Evolutionary conservation across 2,329 filamentous ascomycete genomes (phyloP).

Genomic region (Nigrospora oryzae): DNA sequence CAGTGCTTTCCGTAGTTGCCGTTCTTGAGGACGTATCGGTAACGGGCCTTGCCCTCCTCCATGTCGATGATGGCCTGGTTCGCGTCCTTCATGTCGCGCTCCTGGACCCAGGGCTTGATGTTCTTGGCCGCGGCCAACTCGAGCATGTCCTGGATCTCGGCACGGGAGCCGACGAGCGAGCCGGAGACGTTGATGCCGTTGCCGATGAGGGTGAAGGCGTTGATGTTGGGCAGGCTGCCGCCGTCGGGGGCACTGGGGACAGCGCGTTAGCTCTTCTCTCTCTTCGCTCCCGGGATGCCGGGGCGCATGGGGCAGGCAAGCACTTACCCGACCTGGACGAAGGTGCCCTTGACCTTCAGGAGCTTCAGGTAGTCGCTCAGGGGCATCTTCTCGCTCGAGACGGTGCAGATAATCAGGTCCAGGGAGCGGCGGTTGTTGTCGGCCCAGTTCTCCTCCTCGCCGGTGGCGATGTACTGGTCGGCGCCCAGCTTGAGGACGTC

Average conservation of each 20-base stretch:
- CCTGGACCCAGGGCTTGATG: constrained; percentile 48
- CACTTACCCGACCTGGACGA: constrained; percentile 7
- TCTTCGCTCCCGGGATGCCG: background rate
- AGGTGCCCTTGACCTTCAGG: constrained; percentile 5
- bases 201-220: constrained; percentile 47
- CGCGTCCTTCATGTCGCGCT: constrained; percentile 46
- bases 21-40: constrained; percentile 39
- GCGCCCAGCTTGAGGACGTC: constrained; percentile 7
- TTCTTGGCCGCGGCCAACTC: constrained; percentile 48
- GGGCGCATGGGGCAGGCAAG: background rate
- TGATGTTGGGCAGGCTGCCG: constrained; percentile 32
- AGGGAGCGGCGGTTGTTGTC: constrained; percentile 3
- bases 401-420: constrained; percentile 7
- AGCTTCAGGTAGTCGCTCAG: constrained; percentile 4
- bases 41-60: constrained; percentile 44
- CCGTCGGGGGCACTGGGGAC: constrained; percentile 45
- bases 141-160: constrained; percentile 54
- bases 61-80: constrained; percentile 51
- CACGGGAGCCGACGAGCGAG: constrained; percentile 38
- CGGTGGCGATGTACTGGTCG: constrained; percentile 7
- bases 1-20: constrained; percentile 23
- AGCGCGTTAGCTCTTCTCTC: background rate
- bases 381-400: constrained; percentile 7
- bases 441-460: constrained; percentile 6
- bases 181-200: constrained; percentile 46